Percentiles rank a stretch among this genome's conserved stretches.
Conservation (phyloP, 2,329 filamentous ascomycete species). For the Fusarium scirpi region DNA sequence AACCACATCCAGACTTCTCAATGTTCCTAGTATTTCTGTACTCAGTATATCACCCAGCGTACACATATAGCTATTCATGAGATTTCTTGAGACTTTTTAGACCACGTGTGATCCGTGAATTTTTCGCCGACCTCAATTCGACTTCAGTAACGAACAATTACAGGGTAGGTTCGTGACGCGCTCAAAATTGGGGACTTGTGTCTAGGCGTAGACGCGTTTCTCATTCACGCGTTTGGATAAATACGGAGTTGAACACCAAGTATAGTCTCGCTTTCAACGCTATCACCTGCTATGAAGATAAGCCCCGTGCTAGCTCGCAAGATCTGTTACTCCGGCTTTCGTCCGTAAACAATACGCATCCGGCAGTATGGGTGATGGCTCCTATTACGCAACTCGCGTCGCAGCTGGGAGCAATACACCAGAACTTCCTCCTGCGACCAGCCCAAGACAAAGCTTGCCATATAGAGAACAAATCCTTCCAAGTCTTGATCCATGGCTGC, state of each 20-base stretch:
- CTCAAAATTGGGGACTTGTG: not conserved
- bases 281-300: not conserved
- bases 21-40: too few relatives aligned
- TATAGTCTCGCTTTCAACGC: not conserved
- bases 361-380: slow-evolving; percentile 26
- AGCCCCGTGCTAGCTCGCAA: too few relatives aligned
- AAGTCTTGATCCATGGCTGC: slow-evolving; percentile 17
- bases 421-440: slow-evolving; percentile 24
- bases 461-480: slow-evolving; percentile 17
- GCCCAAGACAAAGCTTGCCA: slow-evolving; percentile 21
- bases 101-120: too few relatives aligned
- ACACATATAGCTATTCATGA: too few relatives aligned
- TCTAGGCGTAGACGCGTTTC: not conserved
- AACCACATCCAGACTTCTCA: too few relatives aligned
- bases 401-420: slow-evolving; percentile 28
- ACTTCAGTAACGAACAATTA: not conserved
- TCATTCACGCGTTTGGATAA: not conserved
- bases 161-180: not conserved
- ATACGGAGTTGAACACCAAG: too few relatives aligned
- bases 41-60: too few relatives aligned
- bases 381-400: slow-evolving; percentile 4
- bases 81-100: too few relatives aligned
- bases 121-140: too few relatives aligned
- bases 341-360: slow-evolving; percentile 15
- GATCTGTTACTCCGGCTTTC: slow-evolving; percentile 5